A percentile compares a stretch with the other conserved stretches of the same genome.
Evolutionary conservation across 73 alveolate genomes (phyloP).

Genomic region (Tetrahymena borealis): DNA sequence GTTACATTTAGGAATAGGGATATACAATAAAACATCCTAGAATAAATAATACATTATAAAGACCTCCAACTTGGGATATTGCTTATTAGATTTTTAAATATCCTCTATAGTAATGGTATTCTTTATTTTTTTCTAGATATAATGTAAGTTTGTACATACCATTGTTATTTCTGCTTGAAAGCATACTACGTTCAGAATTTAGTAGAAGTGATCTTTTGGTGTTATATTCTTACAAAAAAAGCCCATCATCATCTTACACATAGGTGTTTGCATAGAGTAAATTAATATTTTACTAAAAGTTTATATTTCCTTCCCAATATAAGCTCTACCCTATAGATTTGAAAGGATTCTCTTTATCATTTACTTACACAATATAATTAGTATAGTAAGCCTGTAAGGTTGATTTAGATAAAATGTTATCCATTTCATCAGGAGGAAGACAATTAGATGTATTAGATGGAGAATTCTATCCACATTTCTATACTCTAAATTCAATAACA

Average conservation of each 20-base stretch:
- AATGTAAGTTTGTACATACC: background rate
- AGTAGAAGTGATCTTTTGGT: background rate
- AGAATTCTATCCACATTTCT: too few relatives aligned
- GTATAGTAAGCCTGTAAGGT: background rate
- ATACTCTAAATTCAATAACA: background rate
- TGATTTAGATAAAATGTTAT: background rate
- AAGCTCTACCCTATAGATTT: background rate
- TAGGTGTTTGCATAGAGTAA: background rate
- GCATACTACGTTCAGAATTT: background rate
- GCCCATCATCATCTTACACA: background rate
- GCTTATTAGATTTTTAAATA: background rate
- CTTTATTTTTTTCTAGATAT: background rate
- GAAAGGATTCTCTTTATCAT: background rate
- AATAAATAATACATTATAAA: background rate
- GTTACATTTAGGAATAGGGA: background rate
- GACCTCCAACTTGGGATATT: background rate
- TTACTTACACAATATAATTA: background rate
- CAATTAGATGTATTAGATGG: too few relatives aligned
- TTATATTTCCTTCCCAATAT: background rate
- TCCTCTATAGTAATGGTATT: background rate
- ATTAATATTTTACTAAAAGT: background rate
- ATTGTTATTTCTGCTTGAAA: background rate
- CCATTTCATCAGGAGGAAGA: too few relatives aligned
- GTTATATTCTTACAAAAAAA: background rate
- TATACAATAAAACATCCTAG: background rate